Base-by-base conservation (phyloP, 2,329 filamentous ascomycete species). In the Passalora sequoiae region DNA sequence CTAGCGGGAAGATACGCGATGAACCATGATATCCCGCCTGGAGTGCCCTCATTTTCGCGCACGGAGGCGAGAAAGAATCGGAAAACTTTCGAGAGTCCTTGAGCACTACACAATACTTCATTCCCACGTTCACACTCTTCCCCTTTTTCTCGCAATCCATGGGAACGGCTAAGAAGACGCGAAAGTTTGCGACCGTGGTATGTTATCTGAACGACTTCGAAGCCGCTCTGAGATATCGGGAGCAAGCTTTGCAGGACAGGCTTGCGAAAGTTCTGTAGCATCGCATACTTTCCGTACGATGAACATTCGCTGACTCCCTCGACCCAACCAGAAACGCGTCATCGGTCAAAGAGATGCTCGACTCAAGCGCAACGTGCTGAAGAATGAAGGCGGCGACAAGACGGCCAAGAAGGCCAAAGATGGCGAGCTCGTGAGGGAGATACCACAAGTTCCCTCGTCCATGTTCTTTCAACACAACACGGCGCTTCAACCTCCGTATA, bases 381-480 rank as follows among this genome's bases (percentile, higher is more conserved):
- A 83, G 58, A 78, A 74, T 45, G 80, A 81, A 58, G 70, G 72
- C 25, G 66, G 72, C 30, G 75, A 77, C 43, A 73, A 79, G 53
- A n/a, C n/a, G n/a, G 81, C 76, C 61, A 71, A 69, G 29, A 69
- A 77, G 52, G 50, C 51, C 33, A 77, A 77, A 61, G 51, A 51
- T 48, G 71, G 73, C 57, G 78, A 86, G 48, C 69, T 89, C 42
- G 77, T 91, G 40, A 80, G 86, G 56, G 84, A 89, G 68, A 79
- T 87, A 9, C 62, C 63, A 3, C 60, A 63, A 57, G 59, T 58
- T 12, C 59, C 59, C 25, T 54, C 53, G 24, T 78, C 80, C 50
- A 80, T 94, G 68, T 94, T 94, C 78, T 94, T 94, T 69, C 78
- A 86, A 61, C 84, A 87, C 73, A 96, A 96, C 70, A 84, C 83